Percentiles rank a stretch among this genome's conserved stretches.
phyloP scores from a whole-genome alignment of 106 monocot species.

The Acorus calamus region DNA sequence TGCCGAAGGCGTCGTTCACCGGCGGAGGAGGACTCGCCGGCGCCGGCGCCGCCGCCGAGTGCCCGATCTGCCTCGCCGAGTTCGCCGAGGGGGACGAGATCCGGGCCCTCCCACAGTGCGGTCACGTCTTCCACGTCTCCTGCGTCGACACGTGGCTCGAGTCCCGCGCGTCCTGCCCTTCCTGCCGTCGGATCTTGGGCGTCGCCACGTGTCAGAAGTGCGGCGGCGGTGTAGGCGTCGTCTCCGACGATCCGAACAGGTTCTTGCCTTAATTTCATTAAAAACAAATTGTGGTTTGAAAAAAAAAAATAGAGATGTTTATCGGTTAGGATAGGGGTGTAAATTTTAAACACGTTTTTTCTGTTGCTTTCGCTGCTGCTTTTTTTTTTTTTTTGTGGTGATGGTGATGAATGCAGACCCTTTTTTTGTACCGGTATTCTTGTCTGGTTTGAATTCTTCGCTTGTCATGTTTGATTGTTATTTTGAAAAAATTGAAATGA shows the following conservation, averaged over 20 bases:
- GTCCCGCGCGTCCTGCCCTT: slow-evolving; percentile 56
- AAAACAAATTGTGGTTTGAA: no score
- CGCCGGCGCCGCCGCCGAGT: slow-evolving; percentile 13
- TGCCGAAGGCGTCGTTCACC: slow-evolving; percentile 27
- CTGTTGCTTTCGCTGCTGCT: no score
- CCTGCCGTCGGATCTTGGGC: slow-evolving; percentile 36
- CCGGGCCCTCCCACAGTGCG: slow-evolving; percentile 54
- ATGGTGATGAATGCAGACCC: no score
- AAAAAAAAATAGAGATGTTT: no score
- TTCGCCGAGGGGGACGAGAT: slow-evolving; percentile 56
- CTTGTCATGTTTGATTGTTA: no score
- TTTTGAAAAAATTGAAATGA: no score
- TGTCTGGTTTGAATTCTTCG: no score
- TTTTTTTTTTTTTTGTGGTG: no score
- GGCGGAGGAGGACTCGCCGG: neutral
- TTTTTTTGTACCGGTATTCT: no score
- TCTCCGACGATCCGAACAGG: neutral
- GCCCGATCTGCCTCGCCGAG: slow-evolving; percentile 59
- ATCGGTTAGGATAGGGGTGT: no score
- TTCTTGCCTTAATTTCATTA: slow-evolving; percentile 6
- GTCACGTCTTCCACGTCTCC: slow-evolving; percentile 43
- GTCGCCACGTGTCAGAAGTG: neutral
- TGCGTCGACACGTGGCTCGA: slow-evolving; percentile 61
- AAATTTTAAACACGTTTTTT: no score
- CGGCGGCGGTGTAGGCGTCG: neutral